Percentiles rank a stretch among this genome's conserved stretches.
Evolutionary conservation across 345 rosid species (phyloP).

Genomic region (Psidium guajava): DNA sequence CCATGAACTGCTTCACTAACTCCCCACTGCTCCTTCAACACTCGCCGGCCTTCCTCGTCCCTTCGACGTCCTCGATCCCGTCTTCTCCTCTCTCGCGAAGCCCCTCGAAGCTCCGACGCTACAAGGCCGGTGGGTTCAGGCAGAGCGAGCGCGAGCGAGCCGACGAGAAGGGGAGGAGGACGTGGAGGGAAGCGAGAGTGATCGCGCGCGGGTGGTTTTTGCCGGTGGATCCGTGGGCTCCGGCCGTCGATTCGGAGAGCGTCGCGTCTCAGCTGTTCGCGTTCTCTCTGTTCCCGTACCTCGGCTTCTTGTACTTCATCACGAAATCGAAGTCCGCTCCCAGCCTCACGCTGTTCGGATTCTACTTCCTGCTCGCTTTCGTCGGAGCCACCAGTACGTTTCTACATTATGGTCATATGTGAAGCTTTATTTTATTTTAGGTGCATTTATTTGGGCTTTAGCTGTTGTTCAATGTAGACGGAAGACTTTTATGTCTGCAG

Average conservation of each 20-base stretch:
- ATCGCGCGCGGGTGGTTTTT: conserved; percentile 36
- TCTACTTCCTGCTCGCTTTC: conserved; percentile 87
- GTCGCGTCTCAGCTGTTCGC: conserved; percentile 79
- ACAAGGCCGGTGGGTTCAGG: conserved; percentile 1
- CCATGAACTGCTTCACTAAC: background rate
- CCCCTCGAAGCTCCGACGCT: conserved; percentile 1
- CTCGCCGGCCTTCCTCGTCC: background rate
- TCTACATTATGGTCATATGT: background rate
- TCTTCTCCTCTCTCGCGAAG: conserved; percentile 6
- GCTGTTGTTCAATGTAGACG: background rate
- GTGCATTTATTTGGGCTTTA: background rate
- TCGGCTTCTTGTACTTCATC: conserved; percentile 86
- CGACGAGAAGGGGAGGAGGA: background rate
- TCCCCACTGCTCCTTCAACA: background rate
- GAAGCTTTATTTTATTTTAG: background rate
- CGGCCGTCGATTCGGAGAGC: conserved; percentile 66
- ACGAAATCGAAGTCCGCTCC: conserved; percentile 82
- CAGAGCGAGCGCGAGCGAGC: background rate
- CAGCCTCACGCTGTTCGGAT: conserved; percentile 77
- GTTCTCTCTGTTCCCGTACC: conserved; percentile 67
- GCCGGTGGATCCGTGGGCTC: conserved; percentile 90
- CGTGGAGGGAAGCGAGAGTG: background rate
- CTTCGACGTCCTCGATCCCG: conserved; percentile 4
- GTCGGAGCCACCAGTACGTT: conserved; percentile 84
- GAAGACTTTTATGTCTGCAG: background rate